phyloP scores from a whole-genome alignment of 1,284 basidiomycete genomes.

The Cutaneotrichosporon dermatis region DNA sequence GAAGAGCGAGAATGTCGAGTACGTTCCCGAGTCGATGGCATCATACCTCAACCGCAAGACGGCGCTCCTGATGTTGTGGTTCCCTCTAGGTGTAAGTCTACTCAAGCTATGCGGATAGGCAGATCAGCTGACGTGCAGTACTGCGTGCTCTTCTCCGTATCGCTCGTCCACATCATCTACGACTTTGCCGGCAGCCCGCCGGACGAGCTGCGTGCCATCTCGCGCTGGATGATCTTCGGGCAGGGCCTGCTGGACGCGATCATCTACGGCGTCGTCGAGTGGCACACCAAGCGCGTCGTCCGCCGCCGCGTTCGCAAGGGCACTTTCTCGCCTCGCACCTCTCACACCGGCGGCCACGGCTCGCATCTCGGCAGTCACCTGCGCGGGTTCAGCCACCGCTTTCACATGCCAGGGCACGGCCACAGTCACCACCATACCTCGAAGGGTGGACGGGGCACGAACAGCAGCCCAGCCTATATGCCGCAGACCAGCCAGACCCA shows the following conservation, averaged over 20 bases:
- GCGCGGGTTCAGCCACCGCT: background rate
- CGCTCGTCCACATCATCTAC: constrained; percentile 47
- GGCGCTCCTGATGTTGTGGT: constrained; percentile 48
- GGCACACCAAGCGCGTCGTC: constrained; percentile 44
- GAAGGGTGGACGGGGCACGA: background rate
- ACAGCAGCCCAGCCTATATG: too few species aligned
- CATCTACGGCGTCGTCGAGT: constrained; percentile 50
- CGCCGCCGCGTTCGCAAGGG: constrained; percentile 36
- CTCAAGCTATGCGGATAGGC: too few species aligned
- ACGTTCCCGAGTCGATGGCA: constrained; percentile 46
- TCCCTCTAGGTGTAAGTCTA: constrained; percentile 34
- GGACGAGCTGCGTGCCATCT: constrained; percentile 38
- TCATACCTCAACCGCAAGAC: constrained; percentile 50
- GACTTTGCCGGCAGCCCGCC: constrained; percentile 42
- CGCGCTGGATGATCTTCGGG: constrained; percentile 49
- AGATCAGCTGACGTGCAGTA: constrained; percentile 15
- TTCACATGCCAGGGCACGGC: background rate
- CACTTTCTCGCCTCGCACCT: constrained; percentile 22
- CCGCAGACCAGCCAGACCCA: too few species aligned
- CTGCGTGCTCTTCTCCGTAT: constrained; percentile 48
- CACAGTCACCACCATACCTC: background rate
- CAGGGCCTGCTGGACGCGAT: constrained; percentile 47
- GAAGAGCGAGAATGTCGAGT: constrained; percentile 33
- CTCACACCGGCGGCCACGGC: background rate
- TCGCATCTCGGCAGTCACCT: background rate